Conservation (phyloP, 495 filamentous ascomycete species). For the Aspergillus carlsbadensis region DNA sequence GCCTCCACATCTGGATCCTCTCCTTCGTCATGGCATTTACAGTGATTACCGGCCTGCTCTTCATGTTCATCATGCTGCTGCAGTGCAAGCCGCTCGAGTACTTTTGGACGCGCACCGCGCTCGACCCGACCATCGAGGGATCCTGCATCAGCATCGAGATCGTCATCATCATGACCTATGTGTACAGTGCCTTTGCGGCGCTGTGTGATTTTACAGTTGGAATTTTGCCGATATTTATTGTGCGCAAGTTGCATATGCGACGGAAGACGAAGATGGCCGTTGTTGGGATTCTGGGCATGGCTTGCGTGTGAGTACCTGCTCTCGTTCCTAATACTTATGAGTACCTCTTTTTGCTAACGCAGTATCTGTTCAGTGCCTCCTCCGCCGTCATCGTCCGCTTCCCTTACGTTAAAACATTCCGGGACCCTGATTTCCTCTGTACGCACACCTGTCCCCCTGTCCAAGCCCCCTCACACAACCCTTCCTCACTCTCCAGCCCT, state of each 20-base stretch:
- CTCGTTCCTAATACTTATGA: too few species aligned
- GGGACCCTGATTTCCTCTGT: conserved; percentile 41
- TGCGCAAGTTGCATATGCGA: conserved; percentile 6
- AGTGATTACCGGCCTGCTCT: conserved; percentile 33
- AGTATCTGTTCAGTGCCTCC: conserved; percentile 43
- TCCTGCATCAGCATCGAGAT: conserved; percentile 38
- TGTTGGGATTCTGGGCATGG: conserved; percentile 8
- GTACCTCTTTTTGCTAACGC: too few species aligned
- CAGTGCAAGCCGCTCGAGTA: conserved; percentile 44
- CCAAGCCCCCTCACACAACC: background rate
- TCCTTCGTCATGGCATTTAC: conserved; percentile 40
- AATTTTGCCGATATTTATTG: conserved; percentile 10
- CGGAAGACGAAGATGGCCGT: conserved; percentile 7
- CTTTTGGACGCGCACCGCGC: conserved; percentile 35
- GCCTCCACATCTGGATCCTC: conserved; percentile 35
- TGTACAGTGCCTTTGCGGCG: conserved; percentile 11
- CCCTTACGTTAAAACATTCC: conserved; percentile 40
- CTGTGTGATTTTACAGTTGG: conserved; percentile 14
- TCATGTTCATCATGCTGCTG: conserved; percentile 42
- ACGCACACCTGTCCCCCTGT: conserved; percentile 6
- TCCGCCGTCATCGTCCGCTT: conserved; percentile 41
- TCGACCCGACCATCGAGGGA: conserved; percentile 32
- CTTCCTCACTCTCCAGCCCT: background rate
- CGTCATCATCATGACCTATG: conserved; percentile 34
- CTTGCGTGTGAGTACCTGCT: conserved; percentile 33